These are phyloP conservation scores for Neobulgaria alba DNA, from an alignment of 2,329 filamentous ascomycete species.

Conservation along the genomic window DNA sequence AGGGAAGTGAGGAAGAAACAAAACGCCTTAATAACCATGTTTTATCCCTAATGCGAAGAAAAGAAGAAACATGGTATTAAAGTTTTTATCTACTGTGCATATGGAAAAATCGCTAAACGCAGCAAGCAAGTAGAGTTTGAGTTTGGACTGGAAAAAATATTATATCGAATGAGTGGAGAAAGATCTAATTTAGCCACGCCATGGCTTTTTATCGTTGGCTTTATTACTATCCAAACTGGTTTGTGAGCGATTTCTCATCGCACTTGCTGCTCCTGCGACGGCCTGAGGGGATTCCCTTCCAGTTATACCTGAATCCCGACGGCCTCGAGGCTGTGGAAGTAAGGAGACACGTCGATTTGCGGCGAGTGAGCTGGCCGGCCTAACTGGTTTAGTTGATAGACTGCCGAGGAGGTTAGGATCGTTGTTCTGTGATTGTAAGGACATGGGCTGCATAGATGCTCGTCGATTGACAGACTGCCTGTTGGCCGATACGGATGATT, in stretches of 20 bases:
- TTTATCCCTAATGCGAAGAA: too few relatives aligned
- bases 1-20: too few relatives aligned
- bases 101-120: background rate
- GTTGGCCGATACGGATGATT: constrained; percentile 38
- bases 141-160: background rate
- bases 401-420: constrained; percentile 26
- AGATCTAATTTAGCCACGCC: constrained; percentile 13
- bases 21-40: too few relatives aligned
- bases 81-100: background rate
- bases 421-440: constrained; percentile 23
- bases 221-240: constrained; percentile 21
- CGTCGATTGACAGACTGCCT: constrained; percentile 35
- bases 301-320: constrained; percentile 26
- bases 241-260: constrained; percentile 29
- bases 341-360: constrained; percentile 43
- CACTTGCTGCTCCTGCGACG: constrained; percentile 36
- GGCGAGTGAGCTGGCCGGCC: constrained; percentile 50
- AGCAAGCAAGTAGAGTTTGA: background rate
- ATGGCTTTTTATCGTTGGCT: constrained; percentile 19
- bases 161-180: background rate
- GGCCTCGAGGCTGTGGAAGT: constrained; percentile 37
- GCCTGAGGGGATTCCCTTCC: constrained; percentile 43
- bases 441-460: constrained; percentile 42
- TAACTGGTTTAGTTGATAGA: constrained; percentile 25
- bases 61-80: too few relatives aligned